Evolutionary conservation across 257 asterid genomes (phyloP).

Genomic region (Sherardia arvensis): DNA sequence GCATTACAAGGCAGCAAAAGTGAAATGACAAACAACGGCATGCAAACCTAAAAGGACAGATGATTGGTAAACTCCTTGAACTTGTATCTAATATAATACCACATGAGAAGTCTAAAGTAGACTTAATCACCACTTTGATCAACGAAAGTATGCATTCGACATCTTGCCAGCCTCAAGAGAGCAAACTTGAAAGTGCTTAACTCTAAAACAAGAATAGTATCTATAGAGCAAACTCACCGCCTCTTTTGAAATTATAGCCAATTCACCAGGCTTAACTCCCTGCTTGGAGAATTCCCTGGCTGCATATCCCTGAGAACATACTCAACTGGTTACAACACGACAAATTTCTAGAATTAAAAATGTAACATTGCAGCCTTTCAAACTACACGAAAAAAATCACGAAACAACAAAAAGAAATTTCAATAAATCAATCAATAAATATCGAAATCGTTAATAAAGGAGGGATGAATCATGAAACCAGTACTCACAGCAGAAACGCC

Average conservation of each 20-base stretch:
- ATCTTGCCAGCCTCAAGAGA: not conserved
- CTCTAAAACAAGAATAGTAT: not conserved
- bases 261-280: conserved; percentile 80
- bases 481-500: conserved; percentile 86
- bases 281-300: conserved; percentile 92
- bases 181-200: not conserved
- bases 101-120: no score
- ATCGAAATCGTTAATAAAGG: not conserved
- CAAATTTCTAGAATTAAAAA: not conserved
- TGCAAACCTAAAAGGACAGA: no score
- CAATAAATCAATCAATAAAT: not conserved
- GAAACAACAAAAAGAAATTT: not conserved
- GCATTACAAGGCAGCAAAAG: not conserved
- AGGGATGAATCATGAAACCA: not conserved
- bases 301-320: conserved; percentile 68
- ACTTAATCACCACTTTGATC: no score
- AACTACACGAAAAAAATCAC: not conserved
- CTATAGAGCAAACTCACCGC: conserved; percentile 41
- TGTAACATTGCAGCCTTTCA: no score
- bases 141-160: not conserved
- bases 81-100: no score
- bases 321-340: not conserved
- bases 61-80: no score
- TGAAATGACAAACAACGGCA: not conserved
- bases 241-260: conserved; percentile 91